phyloP scores from a whole-genome alignment of 106 monocot species.

The Xerophyta viscosa region DNA sequence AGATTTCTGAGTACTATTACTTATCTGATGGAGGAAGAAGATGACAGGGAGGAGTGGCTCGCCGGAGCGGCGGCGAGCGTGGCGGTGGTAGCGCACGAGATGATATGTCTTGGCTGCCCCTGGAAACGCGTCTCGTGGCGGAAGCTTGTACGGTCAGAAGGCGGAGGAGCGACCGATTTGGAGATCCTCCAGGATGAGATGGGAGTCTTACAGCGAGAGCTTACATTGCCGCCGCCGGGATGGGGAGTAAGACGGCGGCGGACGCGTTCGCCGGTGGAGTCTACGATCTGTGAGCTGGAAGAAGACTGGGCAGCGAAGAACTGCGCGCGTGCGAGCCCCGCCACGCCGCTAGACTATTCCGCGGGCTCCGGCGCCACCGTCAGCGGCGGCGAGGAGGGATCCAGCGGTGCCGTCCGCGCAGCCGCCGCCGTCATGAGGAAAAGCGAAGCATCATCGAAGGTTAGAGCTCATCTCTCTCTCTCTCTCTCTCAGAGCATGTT shows the following conservation, averaged over 20 bases:
- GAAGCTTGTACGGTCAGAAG: not conserved
- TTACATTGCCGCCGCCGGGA: not conserved
- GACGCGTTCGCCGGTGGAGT: not conserved
- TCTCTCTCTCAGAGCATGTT: not conserved
- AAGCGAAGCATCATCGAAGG: not conserved
- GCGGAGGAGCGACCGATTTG: not conserved
- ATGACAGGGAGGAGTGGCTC: not conserved
- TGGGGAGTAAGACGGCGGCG: not conserved
- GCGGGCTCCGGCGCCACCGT: not conserved
- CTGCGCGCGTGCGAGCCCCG: not conserved
- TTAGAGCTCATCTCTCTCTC: not conserved
- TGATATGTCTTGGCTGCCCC: not conserved
- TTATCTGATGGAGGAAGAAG: not conserved
- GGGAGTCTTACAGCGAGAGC: not conserved
- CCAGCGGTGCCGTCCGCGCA: not conserved
- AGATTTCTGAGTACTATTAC: not conserved
- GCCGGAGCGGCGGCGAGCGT: not conserved
- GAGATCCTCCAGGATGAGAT: not conserved
- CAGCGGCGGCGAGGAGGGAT: constrained; percentile 1
- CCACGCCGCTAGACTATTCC: not conserved
- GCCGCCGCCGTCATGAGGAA: not conserved
- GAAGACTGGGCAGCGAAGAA: not conserved
- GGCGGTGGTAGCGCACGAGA: constrained; percentile 1
- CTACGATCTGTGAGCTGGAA: not conserved
- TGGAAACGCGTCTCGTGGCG: constrained; percentile 3